A percentile compares a stretch with the other conserved stretches of the same genome.
These are phyloP conservation scores for Crucibulum laeve DNA, from an alignment of 768 basidiomycete species.

Conservation along the genomic window DNA sequence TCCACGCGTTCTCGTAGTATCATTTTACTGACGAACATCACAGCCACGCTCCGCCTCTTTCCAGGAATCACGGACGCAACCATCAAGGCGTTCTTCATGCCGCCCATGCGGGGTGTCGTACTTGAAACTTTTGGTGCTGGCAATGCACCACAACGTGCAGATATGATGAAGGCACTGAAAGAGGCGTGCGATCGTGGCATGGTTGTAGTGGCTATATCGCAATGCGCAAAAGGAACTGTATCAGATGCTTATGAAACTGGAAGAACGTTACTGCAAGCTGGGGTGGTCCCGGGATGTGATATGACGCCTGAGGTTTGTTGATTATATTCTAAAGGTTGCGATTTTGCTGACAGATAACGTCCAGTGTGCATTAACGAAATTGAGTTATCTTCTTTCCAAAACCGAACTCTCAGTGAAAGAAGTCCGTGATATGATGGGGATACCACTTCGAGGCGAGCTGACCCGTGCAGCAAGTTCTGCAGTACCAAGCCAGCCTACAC, in stretches of 20 bases:
- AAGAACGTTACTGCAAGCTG: slow-evolving; percentile 60
- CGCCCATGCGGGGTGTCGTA: slow-evolving; percentile 77
- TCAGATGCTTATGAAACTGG: slow-evolving; percentile 83
- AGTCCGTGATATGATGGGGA: slow-evolving; percentile 71
- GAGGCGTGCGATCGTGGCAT: slow-evolving; percentile 82
- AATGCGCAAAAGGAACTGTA: slow-evolving; percentile 85
- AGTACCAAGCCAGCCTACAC: slow-evolving; percentile 37
- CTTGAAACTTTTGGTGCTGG: slow-evolving; percentile 92
- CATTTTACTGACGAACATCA: slow-evolving; percentile 3
- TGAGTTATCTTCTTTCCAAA: slow-evolving; percentile 88
- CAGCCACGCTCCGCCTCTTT: slow-evolving; percentile 80
- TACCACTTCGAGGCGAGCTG: slow-evolving; percentile 86
- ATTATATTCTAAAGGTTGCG: not conserved
- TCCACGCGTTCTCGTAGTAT: slow-evolving; percentile 1
- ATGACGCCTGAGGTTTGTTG: slow-evolving; percentile 88
- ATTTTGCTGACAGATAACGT: not conserved
- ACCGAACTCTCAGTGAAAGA: slow-evolving; percentile 63
- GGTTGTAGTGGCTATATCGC: slow-evolving; percentile 88
- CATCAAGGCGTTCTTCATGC: slow-evolving; percentile 69
- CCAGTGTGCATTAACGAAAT: slow-evolving; percentile 86
- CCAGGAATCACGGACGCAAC: slow-evolving; percentile 80
- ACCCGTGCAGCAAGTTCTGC: slow-evolving; percentile 44
- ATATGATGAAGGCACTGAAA: slow-evolving; percentile 70
- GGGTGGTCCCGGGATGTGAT: slow-evolving; percentile 82
- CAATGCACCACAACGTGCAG: slow-evolving; percentile 81